Percentiles rank a stretch among this genome's conserved stretches.
These are phyloP conservation scores for Fraxinus latifolia DNA, from an alignment of 305 asterid species.

Conservation along the genomic window DNA sequence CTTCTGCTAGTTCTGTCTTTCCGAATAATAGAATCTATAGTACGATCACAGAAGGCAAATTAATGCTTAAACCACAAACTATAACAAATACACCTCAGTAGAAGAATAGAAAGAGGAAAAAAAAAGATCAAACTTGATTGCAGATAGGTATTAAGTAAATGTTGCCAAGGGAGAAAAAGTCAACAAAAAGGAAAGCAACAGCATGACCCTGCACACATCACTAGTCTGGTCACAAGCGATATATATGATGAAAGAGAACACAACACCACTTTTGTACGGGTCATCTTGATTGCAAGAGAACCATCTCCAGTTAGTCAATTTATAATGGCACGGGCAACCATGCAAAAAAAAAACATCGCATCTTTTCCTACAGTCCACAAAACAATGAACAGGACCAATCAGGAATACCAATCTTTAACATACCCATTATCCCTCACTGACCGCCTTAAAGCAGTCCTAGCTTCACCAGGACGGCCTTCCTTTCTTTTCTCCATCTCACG, in stretches of 20 bases:
- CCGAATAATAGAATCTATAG: background rate
- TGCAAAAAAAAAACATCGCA: background rate
- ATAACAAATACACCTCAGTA: background rate
- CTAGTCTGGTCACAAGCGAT: background rate
- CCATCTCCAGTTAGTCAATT: background rate
- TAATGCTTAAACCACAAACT: background rate
- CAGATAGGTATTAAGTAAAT: background rate
- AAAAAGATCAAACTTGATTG: background rate
- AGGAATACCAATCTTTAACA: constrained; percentile 14
- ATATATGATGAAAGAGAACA: background rate
- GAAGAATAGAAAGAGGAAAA: background rate
- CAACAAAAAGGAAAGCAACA: background rate
- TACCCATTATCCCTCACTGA: constrained; percentile 97
- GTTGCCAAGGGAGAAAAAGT: background rate
- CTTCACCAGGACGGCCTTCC: constrained; percentile 98
- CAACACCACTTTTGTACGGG: background rate
- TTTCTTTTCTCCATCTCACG: constrained; percentile 97
- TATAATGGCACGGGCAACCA: background rate
- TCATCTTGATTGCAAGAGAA: background rate
- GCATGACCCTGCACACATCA: background rate
- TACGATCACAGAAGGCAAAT: background rate
- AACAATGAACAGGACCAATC: background rate
- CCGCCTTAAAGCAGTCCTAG: constrained; percentile 87
- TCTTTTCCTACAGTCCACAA: background rate
- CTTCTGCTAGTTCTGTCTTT: background rate